Evolutionary conservation across 208 protist species (phyloP).

Genomic region (Leishmania arabica): DNA sequence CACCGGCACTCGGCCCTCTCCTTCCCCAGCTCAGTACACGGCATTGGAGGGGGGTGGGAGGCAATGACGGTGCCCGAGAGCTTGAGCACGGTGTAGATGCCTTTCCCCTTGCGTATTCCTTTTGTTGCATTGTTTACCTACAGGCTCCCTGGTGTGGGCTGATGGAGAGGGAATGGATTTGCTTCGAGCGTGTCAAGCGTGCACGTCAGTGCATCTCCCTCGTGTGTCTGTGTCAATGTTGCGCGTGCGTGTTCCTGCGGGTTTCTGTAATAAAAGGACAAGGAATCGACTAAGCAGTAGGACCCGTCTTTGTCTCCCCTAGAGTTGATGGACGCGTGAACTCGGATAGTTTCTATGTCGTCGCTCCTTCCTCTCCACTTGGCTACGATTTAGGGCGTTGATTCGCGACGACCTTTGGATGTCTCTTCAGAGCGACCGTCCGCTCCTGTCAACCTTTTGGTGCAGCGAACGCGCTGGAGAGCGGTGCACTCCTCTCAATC

Average conservation of each 20-base stretch:
- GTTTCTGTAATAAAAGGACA: neutral
- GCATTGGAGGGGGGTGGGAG: neutral
- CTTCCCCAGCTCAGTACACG: neutral
- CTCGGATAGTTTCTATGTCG: neutral
- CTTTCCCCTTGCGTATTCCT: neutral
- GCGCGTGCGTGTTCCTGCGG: neutral
- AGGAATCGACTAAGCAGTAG: neutral
- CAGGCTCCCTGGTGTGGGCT: neutral
- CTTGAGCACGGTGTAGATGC: neutral
- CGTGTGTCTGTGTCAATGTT: neutral
- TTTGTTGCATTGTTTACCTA: neutral
- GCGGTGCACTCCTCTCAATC: neutral
- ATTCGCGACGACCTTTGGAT: neutral
- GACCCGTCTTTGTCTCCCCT: neutral
- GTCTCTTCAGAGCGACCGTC: neutral
- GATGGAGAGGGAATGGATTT: neutral
- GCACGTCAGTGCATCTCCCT: neutral
- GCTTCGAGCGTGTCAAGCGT: neutral
- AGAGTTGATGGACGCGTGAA: neutral
- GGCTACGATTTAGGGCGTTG: neutral
- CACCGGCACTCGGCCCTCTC: neutral
- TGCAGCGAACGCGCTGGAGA: neutral
- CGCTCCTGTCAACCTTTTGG: neutral
- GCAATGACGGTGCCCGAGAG: neutral
- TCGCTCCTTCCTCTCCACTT: neutral